These are phyloP conservation scores for Bromus sterilis DNA, from an alignment of 176 grass and related monocot genomes.

Conservation along the genomic window DNA sequence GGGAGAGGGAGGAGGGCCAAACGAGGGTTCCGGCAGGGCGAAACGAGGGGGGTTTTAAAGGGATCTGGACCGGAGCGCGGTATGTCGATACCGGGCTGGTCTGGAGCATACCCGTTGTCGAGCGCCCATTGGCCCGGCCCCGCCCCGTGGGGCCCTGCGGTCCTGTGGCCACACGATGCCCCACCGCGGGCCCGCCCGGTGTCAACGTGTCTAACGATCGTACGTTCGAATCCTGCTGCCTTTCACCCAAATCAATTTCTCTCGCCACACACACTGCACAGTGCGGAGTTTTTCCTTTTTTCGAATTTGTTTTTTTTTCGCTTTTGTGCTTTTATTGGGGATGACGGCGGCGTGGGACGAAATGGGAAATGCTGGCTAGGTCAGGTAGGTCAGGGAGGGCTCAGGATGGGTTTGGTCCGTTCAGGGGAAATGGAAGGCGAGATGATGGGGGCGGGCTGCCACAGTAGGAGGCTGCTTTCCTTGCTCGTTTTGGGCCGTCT, in stretches of 20 bases:
- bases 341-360: background rate
- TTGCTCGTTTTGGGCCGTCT: background rate
- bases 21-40: background rate
- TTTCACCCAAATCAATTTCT: background rate
- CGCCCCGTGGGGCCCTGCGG: background rate
- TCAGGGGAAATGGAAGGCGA: background rate
- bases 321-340: background rate
- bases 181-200: background rate
- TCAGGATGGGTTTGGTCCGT: background rate
- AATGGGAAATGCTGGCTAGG: background rate
- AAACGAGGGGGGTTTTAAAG: background rate
- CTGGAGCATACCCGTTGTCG: constrained; percentile 2
- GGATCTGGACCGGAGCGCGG: background rate
- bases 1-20: background rate
- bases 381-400: background rate
- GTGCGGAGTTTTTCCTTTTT: background rate
- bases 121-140: background rate
- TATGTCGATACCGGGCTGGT: constrained; percentile 8
- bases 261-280: background rate
- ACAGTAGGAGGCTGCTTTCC: background rate
- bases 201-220: background rate
- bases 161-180: background rate
- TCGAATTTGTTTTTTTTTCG: background rate
- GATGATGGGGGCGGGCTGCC: background rate
- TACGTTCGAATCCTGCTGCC: background rate